Conservation (phyloP, 495 filamentous ascomycete species). For the Penicillium turbatum region DNA sequence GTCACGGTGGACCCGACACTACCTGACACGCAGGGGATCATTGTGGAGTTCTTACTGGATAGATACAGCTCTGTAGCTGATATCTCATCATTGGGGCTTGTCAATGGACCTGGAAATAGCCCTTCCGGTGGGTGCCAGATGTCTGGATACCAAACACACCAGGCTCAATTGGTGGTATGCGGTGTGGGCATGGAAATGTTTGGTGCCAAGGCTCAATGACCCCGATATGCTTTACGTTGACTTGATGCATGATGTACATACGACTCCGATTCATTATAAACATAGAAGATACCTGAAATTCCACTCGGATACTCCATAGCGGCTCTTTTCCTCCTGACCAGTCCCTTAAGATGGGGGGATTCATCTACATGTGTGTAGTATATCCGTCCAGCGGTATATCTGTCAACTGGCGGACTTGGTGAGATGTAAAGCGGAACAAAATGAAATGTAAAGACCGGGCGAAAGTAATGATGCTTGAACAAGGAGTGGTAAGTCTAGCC, state of each 20-base stretch:
- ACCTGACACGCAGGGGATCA: conserved; percentile 35
- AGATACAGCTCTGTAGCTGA: conserved; percentile 64
- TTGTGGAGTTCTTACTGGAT: conserved; percentile 41
- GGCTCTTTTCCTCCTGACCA: no score
- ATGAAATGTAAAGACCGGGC: no score
- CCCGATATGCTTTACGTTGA: conserved; percentile 11
- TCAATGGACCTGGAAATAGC: conserved; percentile 7
- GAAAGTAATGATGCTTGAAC: no score
- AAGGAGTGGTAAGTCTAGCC: no score
- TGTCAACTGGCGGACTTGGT: no score
- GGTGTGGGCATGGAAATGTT: conserved; percentile 56
- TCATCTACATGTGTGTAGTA: no score
- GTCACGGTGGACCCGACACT: conserved; percentile 36
- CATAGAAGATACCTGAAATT: not conserved
- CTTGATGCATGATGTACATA: conserved; percentile 16
- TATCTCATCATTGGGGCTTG: conserved; percentile 45
- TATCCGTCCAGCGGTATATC: no score
- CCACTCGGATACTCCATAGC: not conserved
- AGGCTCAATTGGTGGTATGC: conserved; percentile 40
- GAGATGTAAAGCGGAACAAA: no score
- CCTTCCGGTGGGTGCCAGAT: not conserved
- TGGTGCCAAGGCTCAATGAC: conserved; percentile 11
- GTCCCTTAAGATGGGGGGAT: no score
- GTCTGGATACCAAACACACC: not conserved
- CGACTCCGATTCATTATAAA: not conserved